Evolutionary conservation across 306 rosid genomes (phyloP).

Genomic region (Sicyos edulis): DNA sequence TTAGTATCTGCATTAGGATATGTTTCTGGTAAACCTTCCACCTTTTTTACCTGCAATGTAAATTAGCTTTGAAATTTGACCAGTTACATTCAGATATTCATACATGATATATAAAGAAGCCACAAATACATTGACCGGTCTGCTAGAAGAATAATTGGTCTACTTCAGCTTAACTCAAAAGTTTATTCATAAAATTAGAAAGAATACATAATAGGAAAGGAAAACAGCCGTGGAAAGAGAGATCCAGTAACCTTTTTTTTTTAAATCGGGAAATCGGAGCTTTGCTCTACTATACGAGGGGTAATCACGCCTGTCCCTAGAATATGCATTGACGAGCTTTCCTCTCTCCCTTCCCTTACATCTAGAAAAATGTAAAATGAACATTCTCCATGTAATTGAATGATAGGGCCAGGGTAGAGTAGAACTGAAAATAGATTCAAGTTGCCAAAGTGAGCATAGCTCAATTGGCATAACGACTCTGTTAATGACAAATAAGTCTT

Average conservation of each 20-base stretch:
- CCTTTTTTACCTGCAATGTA: conserved; percentile 56
- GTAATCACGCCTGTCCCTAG: no score
- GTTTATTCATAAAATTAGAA: not conserved
- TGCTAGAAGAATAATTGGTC: not conserved
- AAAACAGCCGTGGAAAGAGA: not conserved
- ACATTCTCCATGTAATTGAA: not conserved
- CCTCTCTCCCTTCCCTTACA: conserved; percentile 84
- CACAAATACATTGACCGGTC: no score
- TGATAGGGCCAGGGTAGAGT: not conserved
- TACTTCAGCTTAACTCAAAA: not conserved
- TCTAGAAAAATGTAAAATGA: conserved; percentile 29
- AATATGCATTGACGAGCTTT: conserved; percentile 75
- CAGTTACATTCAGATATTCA: conserved; percentile 7
- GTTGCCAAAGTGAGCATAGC: no score
- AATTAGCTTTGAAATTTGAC: conserved; percentile 19
- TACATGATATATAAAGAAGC: no score
- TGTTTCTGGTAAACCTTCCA: conserved; percentile 35
- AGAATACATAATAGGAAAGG: not conserved
- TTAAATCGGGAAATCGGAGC: no score
- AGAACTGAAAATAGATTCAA: no score
- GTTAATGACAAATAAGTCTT: no score
- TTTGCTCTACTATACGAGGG: no score
- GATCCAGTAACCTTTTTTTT: not conserved
- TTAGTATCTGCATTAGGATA: conserved; percentile 34
- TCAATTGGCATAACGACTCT: no score